phyloP scores from a whole-genome alignment of 2,329 filamentous ascomycete species.

The Rasamsonia emersonii region DNA sequence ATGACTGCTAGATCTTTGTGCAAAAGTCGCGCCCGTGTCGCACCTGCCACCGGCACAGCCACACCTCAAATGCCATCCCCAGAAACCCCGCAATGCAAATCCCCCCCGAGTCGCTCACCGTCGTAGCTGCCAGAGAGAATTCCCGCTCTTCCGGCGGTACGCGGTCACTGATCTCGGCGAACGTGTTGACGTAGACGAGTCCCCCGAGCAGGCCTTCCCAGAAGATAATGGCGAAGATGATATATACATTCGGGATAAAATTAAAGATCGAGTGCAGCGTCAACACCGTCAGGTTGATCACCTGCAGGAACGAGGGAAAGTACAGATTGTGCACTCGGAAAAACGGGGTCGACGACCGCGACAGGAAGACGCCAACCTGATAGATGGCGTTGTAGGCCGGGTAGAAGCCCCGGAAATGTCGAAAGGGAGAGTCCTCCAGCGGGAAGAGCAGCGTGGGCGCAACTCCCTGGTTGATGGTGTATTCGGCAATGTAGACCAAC shows the following conservation, averaged over 20 bases:
- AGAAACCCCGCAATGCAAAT: conserved; percentile 83
- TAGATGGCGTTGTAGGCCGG: conserved; percentile 93
- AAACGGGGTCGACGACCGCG: conserved; percentile 83
- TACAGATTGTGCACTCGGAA: conserved; percentile 74
- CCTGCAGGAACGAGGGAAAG: conserved; percentile 70
- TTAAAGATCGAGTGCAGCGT: conserved; percentile 67
- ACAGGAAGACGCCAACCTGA: conserved; percentile 90
- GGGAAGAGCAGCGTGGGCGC: conserved; percentile 85
- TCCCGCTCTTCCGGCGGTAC: conserved; percentile 71
- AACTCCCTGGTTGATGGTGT: conserved; percentile 95
- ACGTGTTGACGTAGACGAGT: conserved; percentile 90
- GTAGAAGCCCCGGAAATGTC: conserved; percentile 78
- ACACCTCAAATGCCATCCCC: conserved; percentile 72
- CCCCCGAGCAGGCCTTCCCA: conserved; percentile 93
- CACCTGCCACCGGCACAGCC: conserved; percentile 78
- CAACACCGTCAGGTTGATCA: conserved; percentile 66
- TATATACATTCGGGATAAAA: conserved; percentile 75
- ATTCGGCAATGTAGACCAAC: conserved; percentile 90
- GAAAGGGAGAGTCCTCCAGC: conserved; percentile 65
- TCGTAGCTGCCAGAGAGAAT: conserved; percentile 83
- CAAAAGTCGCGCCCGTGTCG: conserved; percentile 70
- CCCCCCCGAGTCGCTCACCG: conserved; percentile 82
- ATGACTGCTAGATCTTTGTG: conserved; percentile 34
- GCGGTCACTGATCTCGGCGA: conserved; percentile 84
- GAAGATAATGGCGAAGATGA: conserved; percentile 79